A percentile compares a stretch with the other conserved stretches of the same genome.
Conservation (phyloP, 129 eudicot genomes). For the Pittosporum tobira region DNA sequence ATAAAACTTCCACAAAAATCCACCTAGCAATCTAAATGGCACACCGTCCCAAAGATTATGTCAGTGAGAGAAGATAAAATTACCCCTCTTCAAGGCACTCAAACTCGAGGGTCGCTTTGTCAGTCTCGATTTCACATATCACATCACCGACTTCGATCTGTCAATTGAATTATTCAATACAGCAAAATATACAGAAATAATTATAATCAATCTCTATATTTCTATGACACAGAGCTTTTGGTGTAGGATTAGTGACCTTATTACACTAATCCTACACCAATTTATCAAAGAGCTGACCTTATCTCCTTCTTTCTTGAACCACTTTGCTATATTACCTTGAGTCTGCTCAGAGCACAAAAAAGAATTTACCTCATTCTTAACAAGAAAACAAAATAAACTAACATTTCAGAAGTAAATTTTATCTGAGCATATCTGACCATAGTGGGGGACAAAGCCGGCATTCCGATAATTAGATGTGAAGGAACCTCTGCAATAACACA, state of each 20-base stretch:
- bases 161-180: conserved; percentile 18
- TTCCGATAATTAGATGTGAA: conserved; percentile 52
- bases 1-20: background rate
- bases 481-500: conserved; percentile 49
- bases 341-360: conserved; percentile 32
- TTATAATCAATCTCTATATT: conserved; percentile 1
- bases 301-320: conserved; percentile 95
- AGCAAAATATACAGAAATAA: conserved; percentile 5
- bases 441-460: conserved; percentile 98
- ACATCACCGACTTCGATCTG: conserved; percentile 96
- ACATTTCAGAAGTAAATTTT: background rate
- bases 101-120: conserved; percentile 90
- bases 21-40: background rate
- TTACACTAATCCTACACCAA: conserved; percentile 2
- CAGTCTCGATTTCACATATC: conserved; percentile 94
- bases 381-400: background rate
- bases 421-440: conserved; percentile 47
- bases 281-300: conserved; percentile 49
- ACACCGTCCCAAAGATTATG: background rate
- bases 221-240: no score
- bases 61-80: conserved; percentile 12
- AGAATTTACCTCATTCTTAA: background rate
- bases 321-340: conserved; percentile 88
- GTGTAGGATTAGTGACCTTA: background rate
- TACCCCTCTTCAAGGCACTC: conserved; percentile 96